Conservation (phyloP, 345 rosid genomes). For the Abelmoschus esculentus region DNA sequence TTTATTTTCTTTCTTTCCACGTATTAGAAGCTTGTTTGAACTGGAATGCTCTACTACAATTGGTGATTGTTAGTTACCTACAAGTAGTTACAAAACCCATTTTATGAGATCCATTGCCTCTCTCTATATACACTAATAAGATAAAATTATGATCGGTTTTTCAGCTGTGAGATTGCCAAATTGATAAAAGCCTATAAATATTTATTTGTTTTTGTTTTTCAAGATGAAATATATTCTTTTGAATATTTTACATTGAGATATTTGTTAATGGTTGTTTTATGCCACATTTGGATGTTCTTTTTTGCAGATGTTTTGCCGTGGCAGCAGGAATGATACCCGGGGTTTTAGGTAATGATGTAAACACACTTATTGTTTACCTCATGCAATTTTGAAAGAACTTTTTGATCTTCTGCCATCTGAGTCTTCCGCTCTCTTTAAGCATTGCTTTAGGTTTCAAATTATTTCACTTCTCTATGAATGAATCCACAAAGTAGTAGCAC, state of each 20-base stretch:
- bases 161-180: conserved; percentile 1
- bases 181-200: neutral
- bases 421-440: neutral
- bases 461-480: neutral
- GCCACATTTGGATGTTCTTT: conserved; percentile 13
- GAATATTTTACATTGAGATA: neutral
- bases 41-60: conserved; percentile 2
- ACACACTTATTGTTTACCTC: neutral
- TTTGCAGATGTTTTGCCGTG: conserved; percentile 88
- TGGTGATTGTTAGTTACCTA: neutral
- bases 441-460: conserved; percentile 1
- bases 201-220: neutral
- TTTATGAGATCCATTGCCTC: neutral
- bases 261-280: conserved; percentile 10
- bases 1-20: neutral
- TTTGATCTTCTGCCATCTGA: neutral
- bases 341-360: conserved; percentile 69
- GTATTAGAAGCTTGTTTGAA: neutral
- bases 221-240: neutral
- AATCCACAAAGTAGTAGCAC: neutral
- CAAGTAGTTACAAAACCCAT: neutral
- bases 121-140: neutral
- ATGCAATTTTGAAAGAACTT: neutral
- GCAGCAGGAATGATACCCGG: conserved; percentile 86
- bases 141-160: neutral